Percentiles rank a stretch among this genome's conserved stretches.
phyloP scores from a whole-genome alignment of 2,329 filamentous ascomycete species.

The Paraphaeosphaeria sporulosa region DNA sequence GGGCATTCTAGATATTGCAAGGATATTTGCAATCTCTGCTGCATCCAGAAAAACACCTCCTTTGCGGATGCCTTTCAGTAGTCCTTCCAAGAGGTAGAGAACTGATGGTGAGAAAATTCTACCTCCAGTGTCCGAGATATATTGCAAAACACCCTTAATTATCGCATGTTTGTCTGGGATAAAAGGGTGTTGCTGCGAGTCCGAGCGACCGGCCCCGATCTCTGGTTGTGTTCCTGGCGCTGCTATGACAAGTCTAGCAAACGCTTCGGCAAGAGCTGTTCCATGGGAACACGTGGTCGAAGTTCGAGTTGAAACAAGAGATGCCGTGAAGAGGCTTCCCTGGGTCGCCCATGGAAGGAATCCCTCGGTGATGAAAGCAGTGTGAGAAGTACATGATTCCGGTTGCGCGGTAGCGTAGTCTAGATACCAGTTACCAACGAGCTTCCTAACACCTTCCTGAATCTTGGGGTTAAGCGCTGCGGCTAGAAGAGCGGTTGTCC shows the following conservation, averaged over 20 bases:
- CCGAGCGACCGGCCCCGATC: no score
- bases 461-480: conserved; percentile 51
- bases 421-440: conserved; percentile 56
- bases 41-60: conserved; percentile 21
- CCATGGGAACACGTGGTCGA: conserved; percentile 51
- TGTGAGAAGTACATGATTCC: conserved; percentile 27
- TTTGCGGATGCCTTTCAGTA: conserved; percentile 44
- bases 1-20: conserved; percentile 46
- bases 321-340: conserved; percentile 54
- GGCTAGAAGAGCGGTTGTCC: conserved; percentile 53
- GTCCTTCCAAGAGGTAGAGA: conserved; percentile 53
- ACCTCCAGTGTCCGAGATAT: conserved; percentile 43
- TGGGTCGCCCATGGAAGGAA: conserved; percentile 58
- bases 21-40: conserved; percentile 42
- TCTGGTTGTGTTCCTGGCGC: not conserved
- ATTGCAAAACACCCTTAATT: conserved; percentile 40
- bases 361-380: conserved; percentile 48
- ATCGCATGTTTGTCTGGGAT: not conserved
- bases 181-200: no score
- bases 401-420: conserved; percentile 29
- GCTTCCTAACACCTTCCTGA: conserved; percentile 56
- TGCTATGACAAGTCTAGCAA: conserved; percentile 40
- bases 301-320: conserved; percentile 40
- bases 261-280: conserved; percentile 45
- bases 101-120: conserved; percentile 52